Evolutionary conservation across 2,329 filamentous ascomycete genomes (phyloP).

Genomic region (Curvularia spicifera): DNA sequence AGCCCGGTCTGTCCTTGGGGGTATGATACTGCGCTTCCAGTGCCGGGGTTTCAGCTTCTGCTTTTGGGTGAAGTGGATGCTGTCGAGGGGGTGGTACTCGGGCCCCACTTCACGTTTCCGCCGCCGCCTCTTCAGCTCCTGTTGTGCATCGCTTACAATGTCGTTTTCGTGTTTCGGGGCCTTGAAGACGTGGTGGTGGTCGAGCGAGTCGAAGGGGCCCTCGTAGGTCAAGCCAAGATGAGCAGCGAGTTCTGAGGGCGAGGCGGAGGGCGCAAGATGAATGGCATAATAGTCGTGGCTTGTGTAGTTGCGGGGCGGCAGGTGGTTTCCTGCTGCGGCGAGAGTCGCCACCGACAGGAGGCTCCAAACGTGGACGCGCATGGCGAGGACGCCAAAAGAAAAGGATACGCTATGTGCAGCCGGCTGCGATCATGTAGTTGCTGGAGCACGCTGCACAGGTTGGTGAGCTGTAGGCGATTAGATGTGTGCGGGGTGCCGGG

Average conservation of each 20-base stretch:
- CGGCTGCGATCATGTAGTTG: slow-evolving; percentile 26
- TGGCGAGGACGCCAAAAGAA: slow-evolving; percentile 18
- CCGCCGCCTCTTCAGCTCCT: slow-evolving; percentile 63
- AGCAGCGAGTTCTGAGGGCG: slow-evolving; percentile 72
- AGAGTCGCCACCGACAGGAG: slow-evolving; percentile 46
- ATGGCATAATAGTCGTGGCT: slow-evolving; percentile 92
- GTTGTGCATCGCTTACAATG: slow-evolving; percentile 58
- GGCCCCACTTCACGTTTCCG: slow-evolving; percentile 64
- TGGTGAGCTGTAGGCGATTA: slow-evolving; percentile 6
- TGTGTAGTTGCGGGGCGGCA: slow-evolving; percentile 73
- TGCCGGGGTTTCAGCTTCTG: slow-evolving; percentile 68
- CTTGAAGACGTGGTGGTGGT: slow-evolving; percentile 85
- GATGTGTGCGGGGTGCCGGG: neutral
- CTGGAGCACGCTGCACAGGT: neutral
- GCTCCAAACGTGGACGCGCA: slow-evolving; percentile 55
- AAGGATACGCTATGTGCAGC: slow-evolving; percentile 16
- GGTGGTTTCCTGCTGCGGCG: slow-evolving; percentile 40
- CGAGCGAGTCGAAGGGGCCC: slow-evolving; percentile 77
- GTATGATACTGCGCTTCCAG: slow-evolving; percentile 61
- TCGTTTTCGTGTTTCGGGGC: slow-evolving; percentile 65
- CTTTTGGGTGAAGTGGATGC: slow-evolving; percentile 80
- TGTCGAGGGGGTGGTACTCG: slow-evolving; percentile 67
- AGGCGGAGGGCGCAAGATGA: slow-evolving; percentile 71
- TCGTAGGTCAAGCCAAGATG: slow-evolving; percentile 80
- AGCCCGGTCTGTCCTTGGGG: slow-evolving; percentile 29